A percentile compares a stretch with the other conserved stretches of the same genome.
phyloP scores from a whole-genome alignment of 2,329 filamentous ascomycete genomes.

The Hypoxylon sp. region DNA sequence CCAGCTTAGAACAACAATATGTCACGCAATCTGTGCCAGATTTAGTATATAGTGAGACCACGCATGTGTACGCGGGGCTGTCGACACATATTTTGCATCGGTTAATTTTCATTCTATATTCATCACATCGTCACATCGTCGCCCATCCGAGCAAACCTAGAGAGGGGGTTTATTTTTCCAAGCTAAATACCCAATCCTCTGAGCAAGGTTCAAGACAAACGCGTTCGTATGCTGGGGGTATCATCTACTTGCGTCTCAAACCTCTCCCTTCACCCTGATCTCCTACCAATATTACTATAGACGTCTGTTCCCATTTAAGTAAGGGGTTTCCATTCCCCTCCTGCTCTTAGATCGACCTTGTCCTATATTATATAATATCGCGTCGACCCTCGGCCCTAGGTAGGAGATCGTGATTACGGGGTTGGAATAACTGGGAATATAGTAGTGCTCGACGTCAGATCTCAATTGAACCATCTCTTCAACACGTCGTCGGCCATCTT shows the following conservation, averaged over 20 bases:
- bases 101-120: neutral
- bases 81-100: neutral
- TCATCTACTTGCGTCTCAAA: conserved; percentile 34
- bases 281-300: conserved; percentile 4
- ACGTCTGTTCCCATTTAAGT: neutral
- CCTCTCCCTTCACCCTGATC: conserved; percentile 2
- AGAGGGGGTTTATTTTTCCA: conserved; percentile 3
- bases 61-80: neutral
- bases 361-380: neutral
- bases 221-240: conserved; percentile 35
- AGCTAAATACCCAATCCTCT: conserved; percentile 12
- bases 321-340: neutral
- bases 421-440: neutral
- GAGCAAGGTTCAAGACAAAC: conserved; percentile 22
- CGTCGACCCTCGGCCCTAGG: neutral
- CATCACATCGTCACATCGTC: neutral
- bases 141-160: conserved; percentile 14
- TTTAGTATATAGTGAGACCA: neutral
- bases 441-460: neutral
- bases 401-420: neutral
- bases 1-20: no score
- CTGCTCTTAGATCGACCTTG: neutral
- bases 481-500: neutral
- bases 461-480: neutral
- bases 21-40: neutral